phyloP scores from a whole-genome alignment of 768 basidiomycete genomes.

The Tylopilus sp. region DNA sequence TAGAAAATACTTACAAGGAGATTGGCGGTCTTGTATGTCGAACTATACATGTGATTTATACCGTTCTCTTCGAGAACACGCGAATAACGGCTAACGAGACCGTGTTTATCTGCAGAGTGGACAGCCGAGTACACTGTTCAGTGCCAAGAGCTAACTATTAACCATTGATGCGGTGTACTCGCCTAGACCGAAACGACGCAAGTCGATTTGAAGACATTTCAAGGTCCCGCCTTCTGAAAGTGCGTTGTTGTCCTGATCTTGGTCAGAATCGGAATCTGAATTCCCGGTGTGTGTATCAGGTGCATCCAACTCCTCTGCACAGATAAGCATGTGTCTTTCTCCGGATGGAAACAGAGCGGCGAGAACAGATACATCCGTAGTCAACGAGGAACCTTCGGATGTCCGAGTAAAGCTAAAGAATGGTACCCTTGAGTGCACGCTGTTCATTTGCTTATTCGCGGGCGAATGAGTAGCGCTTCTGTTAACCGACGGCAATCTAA shows the following conservation, averaged over 20 bases:
- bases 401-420: constrained; percentile 83
- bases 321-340: constrained; percentile 73
- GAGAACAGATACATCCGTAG: constrained; percentile 64
- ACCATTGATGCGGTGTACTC: constrained; percentile 18
- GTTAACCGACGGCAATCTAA: constrained; percentile 7
- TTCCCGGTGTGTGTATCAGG: constrained; percentile 39
- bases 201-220: constrained; percentile 73
- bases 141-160: not conserved
- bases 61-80: constrained; percentile 66
- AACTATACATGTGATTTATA: constrained; percentile 83
- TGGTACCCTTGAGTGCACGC: constrained; percentile 38
- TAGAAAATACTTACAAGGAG: constrained; percentile 48
- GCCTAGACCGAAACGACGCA: constrained; percentile 71
- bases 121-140: constrained; percentile 6
- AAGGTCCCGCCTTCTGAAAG: constrained; percentile 39
- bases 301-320: constrained; percentile 63
- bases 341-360: constrained; percentile 67
- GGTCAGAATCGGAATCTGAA: constrained; percentile 36
- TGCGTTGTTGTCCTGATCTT: constrained; percentile 34
- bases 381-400: constrained; percentile 71
- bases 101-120: constrained; percentile 58
- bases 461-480: constrained; percentile 11
- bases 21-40: constrained; percentile 82
- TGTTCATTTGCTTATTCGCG: constrained; percentile 13
- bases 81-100: constrained; percentile 75